Evolutionary conservation across 2,329 filamentous ascomycete species (phyloP).

Genomic region (Atkinsonella texensis): DNA sequence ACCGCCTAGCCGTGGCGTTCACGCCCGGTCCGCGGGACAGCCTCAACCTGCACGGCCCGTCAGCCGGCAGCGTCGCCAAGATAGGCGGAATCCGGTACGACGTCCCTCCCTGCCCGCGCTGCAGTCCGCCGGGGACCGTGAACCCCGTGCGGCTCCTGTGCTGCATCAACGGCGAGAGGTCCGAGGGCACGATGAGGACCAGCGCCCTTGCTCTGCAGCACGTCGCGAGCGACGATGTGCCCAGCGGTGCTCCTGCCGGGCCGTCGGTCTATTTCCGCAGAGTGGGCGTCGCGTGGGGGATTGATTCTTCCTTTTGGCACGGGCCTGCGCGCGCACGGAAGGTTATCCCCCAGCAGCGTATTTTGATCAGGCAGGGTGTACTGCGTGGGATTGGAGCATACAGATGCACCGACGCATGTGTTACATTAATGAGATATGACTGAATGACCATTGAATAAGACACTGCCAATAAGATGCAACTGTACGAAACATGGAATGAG

Average conservation of each 20-base stretch:
- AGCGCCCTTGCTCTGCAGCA: not conserved
- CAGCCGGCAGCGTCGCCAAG: not conserved
- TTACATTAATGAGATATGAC: too few species aligned
- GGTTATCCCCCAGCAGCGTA: not conserved
- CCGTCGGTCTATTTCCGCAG: not conserved
- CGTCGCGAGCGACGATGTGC: not conserved
- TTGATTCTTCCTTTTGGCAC: not conserved
- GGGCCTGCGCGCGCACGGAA: not conserved
- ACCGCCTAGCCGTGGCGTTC: not conserved
- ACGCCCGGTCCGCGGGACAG: not conserved
- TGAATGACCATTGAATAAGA: too few species aligned
- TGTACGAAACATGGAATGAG: too few species aligned
- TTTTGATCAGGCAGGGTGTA: too few species aligned
- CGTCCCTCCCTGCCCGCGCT: not conserved
- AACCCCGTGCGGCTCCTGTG: not conserved
- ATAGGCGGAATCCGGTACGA: not conserved
- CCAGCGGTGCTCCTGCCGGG: not conserved
- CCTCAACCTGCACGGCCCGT: not conserved
- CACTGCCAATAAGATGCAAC: too few species aligned
- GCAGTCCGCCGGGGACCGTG: not conserved
- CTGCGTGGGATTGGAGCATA: too few species aligned
- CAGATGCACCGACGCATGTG: too few species aligned
- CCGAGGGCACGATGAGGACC: not conserved
- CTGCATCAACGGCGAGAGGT: not conserved
- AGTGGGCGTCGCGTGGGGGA: not conserved